These are phyloP conservation scores for Stagonosporopsis chrysanthemi DNA, from an alignment of 2,329 filamentous ascomycete genomes.

Conservation along the genomic window DNA sequence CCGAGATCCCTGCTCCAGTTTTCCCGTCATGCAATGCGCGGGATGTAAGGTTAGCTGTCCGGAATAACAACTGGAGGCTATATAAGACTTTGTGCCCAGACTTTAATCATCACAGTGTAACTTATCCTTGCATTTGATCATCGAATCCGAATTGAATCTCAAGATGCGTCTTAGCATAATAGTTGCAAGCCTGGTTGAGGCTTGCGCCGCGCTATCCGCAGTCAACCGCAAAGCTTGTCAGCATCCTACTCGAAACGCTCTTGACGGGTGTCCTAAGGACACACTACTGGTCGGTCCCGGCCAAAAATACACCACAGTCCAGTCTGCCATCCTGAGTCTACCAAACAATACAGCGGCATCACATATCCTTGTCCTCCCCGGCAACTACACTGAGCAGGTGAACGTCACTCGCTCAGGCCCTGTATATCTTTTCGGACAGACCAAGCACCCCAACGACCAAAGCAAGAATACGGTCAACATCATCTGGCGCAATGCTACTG, in stretches of 20 bases:
- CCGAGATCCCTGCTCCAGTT: conserved; percentile 3
- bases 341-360: conserved; percentile 56
- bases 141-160: neutral
- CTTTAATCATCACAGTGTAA: neutral
- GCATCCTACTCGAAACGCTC: conserved; percentile 44
- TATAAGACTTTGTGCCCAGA: conserved; percentile 11
- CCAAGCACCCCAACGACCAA: conserved; percentile 57
- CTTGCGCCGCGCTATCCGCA: conserved; percentile 25
- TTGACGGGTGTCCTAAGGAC: conserved; percentile 50
- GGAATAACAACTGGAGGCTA: neutral
- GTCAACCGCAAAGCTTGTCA: conserved; percentile 46
- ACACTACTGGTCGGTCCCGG: conserved; percentile 42
- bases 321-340: conserved; percentile 58
- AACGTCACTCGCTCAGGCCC: conserved; percentile 70
- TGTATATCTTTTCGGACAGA: conserved; percentile 68
- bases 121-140: neutral
- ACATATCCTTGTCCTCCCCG: conserved; percentile 67
- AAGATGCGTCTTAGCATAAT: conserved; percentile 24
- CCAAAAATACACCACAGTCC: conserved; percentile 49
- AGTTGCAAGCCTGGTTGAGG: conserved; percentile 21
- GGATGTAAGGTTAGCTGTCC: too few relatives aligned
- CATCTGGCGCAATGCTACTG: conserved; percentile 65
- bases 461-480: conserved; percentile 63
- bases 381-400: conserved; percentile 69
- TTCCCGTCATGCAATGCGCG: neutral